phyloP scores from a whole-genome alignment of 371 early-diverging fungal species.

The Rhizopus microsporus region DNA sequence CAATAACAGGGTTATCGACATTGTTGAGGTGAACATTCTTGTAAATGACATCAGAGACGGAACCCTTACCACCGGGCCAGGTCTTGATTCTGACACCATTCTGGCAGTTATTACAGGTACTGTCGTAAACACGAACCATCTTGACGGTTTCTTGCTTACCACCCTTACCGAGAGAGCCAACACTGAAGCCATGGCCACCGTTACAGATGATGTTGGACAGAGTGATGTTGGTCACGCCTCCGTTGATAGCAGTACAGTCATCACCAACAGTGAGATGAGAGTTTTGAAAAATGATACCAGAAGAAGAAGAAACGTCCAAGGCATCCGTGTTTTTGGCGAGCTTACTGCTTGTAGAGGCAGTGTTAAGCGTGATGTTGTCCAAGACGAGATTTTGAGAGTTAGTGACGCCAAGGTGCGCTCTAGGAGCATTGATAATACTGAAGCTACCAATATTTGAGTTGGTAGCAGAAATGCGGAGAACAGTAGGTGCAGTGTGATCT shows the following conservation, averaged over 20 bases:
- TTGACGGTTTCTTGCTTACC: constrained; percentile 27
- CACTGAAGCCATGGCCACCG: constrained; percentile 39
- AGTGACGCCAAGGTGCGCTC: constrained; percentile 36
- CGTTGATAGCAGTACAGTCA: constrained; percentile 38
- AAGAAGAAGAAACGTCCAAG: constrained; percentile 34
- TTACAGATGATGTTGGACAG: constrained; percentile 25
- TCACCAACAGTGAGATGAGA: constrained; percentile 30
- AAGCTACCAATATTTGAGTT: constrained; percentile 30
- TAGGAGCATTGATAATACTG: constrained; percentile 29
- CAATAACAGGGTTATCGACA: constrained; percentile 32
- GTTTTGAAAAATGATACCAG: constrained; percentile 22
- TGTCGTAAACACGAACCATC: constrained; percentile 23
- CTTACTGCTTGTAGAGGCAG: constrained; percentile 24
- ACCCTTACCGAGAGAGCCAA: constrained; percentile 39
- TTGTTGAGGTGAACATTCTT: constrained; percentile 21
- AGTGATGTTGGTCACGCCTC: constrained; percentile 28
- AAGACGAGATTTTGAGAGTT: constrained; percentile 24
- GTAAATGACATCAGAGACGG: constrained; percentile 29
- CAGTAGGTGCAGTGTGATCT: constrained; percentile 31
- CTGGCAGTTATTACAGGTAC: constrained; percentile 36
- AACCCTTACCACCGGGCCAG: constrained; percentile 38
- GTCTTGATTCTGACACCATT: constrained; percentile 45
- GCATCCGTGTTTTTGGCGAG: constrained; percentile 37
- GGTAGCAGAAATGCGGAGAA: constrained; percentile 29
- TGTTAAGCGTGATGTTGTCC: constrained; percentile 24